Percentiles rank a stretch among this genome's conserved stretches.
phyloP scores from a whole-genome alignment of 2,329 filamentous ascomycete species.

The Biscogniauxia mediterranea region DNA sequence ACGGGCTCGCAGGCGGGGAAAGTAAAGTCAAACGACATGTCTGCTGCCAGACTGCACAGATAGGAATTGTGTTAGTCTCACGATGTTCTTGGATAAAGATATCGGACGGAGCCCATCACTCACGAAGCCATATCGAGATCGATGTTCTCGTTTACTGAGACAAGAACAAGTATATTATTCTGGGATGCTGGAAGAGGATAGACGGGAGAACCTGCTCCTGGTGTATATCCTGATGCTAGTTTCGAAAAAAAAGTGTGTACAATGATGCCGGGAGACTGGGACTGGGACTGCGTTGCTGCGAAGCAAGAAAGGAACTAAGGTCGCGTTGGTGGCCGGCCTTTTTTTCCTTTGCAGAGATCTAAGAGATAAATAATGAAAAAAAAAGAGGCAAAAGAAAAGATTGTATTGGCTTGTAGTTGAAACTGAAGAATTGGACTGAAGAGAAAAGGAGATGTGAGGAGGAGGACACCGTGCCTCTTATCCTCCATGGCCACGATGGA shows the following conservation, averaged over 20 bases:
- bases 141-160: constrained; percentile 27
- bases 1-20: constrained; percentile 53
- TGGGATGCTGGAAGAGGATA: constrained; percentile 23
- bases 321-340: constrained; percentile 21
- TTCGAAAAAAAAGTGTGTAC: constrained; percentile 13
- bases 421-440: constrained; percentile 28
- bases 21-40: constrained; percentile 61
- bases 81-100: constrained; percentile 6
- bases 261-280: constrained; percentile 13
- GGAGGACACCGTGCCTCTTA: constrained; percentile 33
- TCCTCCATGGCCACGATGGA: constrained; percentile 30
- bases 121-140: constrained; percentile 43
- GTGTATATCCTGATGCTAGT: constrained; percentile 7
- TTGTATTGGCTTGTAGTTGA: constrained; percentile 31
- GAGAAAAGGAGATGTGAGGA: constrained; percentile 19
- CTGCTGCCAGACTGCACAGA: constrained; percentile 55
- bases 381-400: constrained; percentile 24
- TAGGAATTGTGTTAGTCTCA: constrained; percentile 28
- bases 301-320: constrained; percentile 28
- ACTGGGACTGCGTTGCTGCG: constrained; percentile 18
- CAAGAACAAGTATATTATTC: constrained; percentile 28
- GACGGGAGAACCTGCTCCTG: constrained; percentile 34
- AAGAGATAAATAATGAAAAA: constrained; percentile 25
- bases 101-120: constrained; percentile 23
- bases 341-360: constrained; percentile 26